These are phyloP conservation scores for Pezicula radicicola DNA, from an alignment of 2,329 filamentous ascomycete species.

Conservation along the genomic window DNA sequence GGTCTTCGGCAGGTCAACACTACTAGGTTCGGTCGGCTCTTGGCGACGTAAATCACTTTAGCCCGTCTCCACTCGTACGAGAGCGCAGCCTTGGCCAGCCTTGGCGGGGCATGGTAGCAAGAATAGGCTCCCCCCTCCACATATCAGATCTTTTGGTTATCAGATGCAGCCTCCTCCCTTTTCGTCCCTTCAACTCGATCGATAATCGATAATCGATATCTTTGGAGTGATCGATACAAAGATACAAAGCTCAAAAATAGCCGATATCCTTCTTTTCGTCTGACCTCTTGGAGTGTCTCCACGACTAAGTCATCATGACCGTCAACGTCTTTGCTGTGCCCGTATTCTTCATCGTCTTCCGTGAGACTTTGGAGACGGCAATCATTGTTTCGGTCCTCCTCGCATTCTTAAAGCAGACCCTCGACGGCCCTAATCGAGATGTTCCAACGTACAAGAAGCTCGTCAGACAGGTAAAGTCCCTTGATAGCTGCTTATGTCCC, in stretches of 20 bases:
- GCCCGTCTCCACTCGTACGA: too few relatives aligned
- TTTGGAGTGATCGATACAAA: neutral
- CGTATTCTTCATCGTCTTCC: constrained; percentile 88
- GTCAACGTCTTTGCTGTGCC: constrained; percentile 73
- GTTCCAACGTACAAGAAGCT: constrained; percentile 63
- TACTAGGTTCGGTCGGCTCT: too few relatives aligned
- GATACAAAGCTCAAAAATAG: neutral
- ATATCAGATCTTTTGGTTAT: too few relatives aligned
- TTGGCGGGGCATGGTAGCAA: too few relatives aligned
- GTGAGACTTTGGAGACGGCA: constrained; percentile 77
- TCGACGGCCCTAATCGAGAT: constrained; percentile 63
- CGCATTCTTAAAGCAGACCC: constrained; percentile 79
- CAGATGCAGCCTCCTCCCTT: too few relatives aligned
- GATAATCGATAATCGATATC: too few relatives aligned
- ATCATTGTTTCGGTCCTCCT: constrained; percentile 87
- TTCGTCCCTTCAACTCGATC: neutral
- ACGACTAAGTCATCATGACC: constrained; percentile 42
- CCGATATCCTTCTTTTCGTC: too few relatives aligned
- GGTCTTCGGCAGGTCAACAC: too few relatives aligned
- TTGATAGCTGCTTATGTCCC: neutral
- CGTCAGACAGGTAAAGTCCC: constrained; percentile 46
- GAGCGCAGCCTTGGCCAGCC: too few relatives aligned
- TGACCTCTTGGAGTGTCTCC: neutral
- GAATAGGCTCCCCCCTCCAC: too few relatives aligned
- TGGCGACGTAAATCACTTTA: too few relatives aligned